Evolutionary conservation across 768 basidiomycete genomes (phyloP), one percentile per base, ranked within the genome.

Genomic region (Suillus subaureus): DNA sequence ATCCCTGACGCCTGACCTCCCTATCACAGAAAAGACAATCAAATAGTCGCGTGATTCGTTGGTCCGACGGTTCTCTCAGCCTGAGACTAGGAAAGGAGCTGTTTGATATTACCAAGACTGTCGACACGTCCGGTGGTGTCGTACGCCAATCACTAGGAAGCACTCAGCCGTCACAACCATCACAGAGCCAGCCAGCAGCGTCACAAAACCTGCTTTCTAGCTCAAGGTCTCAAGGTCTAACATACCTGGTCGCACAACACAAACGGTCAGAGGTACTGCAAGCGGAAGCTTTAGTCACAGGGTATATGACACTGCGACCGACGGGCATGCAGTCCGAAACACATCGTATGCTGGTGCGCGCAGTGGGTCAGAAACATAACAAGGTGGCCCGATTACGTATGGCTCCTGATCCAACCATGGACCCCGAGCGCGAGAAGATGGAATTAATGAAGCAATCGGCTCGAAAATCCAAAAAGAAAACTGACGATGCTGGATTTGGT

Each of bases 61-160:
- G 97, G 97, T 97, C 96, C 7, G 97, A 99, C 74, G 97, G 97
- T 18, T 86, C 92, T 16, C 79, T 95, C 64, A 96, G 95, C 70
- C 85, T 99, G 37, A 91, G 93, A 68, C 80, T 99, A 63, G 97
- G 97, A 51, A 92, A 93, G 75, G 97, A 99, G 73, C 82, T 97
- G 6, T 99, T 96, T 78, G 96, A 98, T 79, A 88, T 99, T 61
- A 88, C 85, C 61, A 87, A 91, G 75, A 87, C 85, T 66, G 80
- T 93, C 65, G 93, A 96, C 72, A 90, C 85, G 21, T 92, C 93
- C 23, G 92, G 87, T 51, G 85, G 86, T 64, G 73, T 85, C 65
- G 74, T 89, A 62, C 85, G 90, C 64, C 82, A 89, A 67, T 81
- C 84, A 18, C 75, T 90, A 71, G 83, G 86, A 67, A 77, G 81